These are phyloP conservation scores for Pyronema domesticum DNA, from an alignment of 495 filamentous ascomycete genomes.

Conservation along the genomic window DNA sequence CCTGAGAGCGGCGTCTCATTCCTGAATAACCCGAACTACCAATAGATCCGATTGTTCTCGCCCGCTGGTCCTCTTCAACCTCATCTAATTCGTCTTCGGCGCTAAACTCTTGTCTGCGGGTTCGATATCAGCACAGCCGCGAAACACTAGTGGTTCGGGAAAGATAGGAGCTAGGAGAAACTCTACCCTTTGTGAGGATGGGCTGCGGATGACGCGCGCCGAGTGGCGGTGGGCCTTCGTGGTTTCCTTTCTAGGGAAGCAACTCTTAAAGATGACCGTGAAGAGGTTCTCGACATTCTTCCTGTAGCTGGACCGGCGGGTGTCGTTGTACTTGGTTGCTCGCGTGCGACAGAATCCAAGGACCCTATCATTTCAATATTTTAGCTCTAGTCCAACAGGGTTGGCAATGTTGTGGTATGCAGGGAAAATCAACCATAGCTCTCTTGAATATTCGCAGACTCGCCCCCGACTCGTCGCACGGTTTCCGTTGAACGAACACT, in stretches of 20 bases:
- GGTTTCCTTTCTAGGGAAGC: constrained; percentile 12
- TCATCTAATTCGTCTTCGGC: constrained; percentile 81
- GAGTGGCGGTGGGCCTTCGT: constrained; percentile 16
- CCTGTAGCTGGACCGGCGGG: constrained; percentile 1
- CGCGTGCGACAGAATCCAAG: constrained; percentile 19
- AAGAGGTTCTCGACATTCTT: constrained; percentile 6
- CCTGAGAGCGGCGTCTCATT: constrained; percentile 48
- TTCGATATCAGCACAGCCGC: constrained; percentile 7
- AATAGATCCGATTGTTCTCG: constrained; percentile 7
- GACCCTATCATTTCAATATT: constrained; percentile 1
- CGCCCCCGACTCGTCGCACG: constrained; percentile 13
- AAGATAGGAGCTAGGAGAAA: constrained; percentile 6
- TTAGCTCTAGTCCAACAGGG: constrained; percentile 1
- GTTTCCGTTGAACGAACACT: constrained; percentile 19
- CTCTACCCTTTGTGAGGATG: constrained; percentile 22
- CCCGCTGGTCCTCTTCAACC: constrained; percentile 42
- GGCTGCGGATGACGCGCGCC: constrained; percentile 16
- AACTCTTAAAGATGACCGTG: constrained; percentile 2
- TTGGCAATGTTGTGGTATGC: constrained; percentile 1
- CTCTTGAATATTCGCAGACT: neutral
- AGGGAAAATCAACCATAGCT: constrained; percentile 1
- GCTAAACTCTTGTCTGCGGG: constrained; percentile 54
- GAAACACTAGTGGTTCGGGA: constrained; percentile 1
- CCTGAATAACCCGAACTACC: constrained; percentile 44
- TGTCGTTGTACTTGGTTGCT: constrained; percentile 7